phyloP scores from a whole-genome alignment of 306 rosid genomes.

The Cicer judaicum region DNA sequence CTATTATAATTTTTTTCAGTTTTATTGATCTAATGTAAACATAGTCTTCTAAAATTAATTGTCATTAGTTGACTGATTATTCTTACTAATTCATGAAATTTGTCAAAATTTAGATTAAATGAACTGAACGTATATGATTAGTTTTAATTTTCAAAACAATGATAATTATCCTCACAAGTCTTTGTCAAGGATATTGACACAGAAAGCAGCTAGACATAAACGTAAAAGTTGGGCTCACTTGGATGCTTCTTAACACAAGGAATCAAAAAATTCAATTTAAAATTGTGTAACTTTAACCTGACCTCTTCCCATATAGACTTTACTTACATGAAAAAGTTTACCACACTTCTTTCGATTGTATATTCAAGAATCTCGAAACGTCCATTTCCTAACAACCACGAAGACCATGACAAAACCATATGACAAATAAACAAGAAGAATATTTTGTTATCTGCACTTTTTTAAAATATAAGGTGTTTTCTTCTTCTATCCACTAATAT shows the following conservation, averaged over 20 bases:
- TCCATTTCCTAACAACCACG: constrained; percentile 9
- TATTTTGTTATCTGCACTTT: background rate
- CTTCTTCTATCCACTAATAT: too few species aligned
- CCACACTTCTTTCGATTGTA: constrained; percentile 40
- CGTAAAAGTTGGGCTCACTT: constrained; percentile 28
- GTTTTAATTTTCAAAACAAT: background rate
- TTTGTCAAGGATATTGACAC: constrained; percentile 28
- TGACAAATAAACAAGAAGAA: constrained; percentile 16
- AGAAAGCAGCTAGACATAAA: background rate
- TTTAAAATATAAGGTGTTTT: background rate
- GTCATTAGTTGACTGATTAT: too few species aligned
- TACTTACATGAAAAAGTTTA: constrained; percentile 26
- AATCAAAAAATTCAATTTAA: constrained; percentile 22
- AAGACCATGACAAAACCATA: constrained; percentile 29
- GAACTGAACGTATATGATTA: too few species aligned
- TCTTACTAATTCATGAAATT: too few species aligned
- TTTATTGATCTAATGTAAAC: too few species aligned
- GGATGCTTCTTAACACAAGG: constrained; percentile 17
- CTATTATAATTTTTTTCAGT: too few species aligned
- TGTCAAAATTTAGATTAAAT: too few species aligned
- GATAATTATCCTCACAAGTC: background rate
- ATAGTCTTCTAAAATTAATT: too few species aligned
- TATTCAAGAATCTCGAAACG: constrained; percentile 50
- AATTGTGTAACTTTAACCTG: constrained; percentile 44
- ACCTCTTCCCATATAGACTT: background rate